Base-by-base conservation (phyloP, 345 rosid genomes). In the Populus tremula region DNA sequence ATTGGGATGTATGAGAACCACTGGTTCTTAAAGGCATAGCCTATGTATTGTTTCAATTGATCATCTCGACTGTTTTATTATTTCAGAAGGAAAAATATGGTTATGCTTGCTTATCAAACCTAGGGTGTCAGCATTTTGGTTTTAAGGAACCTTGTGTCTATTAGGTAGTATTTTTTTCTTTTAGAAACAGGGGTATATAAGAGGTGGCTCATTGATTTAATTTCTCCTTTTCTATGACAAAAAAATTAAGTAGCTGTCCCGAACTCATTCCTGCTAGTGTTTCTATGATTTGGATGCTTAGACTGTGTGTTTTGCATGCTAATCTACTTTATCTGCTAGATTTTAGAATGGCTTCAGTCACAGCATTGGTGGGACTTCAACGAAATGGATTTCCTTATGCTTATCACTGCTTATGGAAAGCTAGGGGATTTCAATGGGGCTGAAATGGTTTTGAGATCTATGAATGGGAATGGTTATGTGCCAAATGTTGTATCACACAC, bases 351-450 rank as follows among this genome's bases (percentile, higher is more conserved):
- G 99, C 92, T 96, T 73, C 86, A 89, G 80, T 85, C 80, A 73
- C 93, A 96, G 64, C 84, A 81, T 56, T 93, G 98, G 97, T 93
- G 99, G 98, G 88, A 90, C 83, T 91, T 93, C 83, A 87, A 86
- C 64, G 98, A 93, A 88, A 93, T 88, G 94, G 98, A 92, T 79
- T 91, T 85, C 49, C 39, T 90, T 73, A 91, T 92, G 99, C 96
- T 93, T 80, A 90, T 93, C 76, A 89, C 90, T 13, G 97, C 99
- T 76, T 86, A 92, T 77, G 98, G 97, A 84, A 96, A 96, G 84
- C 89, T 70, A 82, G 99, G 98, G 76, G 84, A 94, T 77, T 93
- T 92, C 87, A 96, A 85, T 72, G 87, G 83, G 84, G 96, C 96
- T 78, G 99, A 96, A 85, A 93, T 83, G 83, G 80, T 91, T 79